Evolutionary conservation across 2,329 filamentous ascomycete species (phyloP), one percentile per base, ranked within the genome.

Genomic region (Amylocarpus encephaloides): DNA sequence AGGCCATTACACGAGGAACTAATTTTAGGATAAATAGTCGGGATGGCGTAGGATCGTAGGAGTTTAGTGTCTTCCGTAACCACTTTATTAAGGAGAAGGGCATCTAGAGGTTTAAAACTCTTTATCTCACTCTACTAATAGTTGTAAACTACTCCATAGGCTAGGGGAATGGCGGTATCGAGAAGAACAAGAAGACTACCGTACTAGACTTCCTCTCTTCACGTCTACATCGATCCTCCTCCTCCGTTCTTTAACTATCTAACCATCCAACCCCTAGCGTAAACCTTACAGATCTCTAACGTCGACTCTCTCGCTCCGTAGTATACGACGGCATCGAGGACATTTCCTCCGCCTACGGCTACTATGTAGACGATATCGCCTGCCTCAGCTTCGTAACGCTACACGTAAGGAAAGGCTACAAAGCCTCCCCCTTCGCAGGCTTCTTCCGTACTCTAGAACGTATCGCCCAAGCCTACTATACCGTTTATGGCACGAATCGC

Each of bases 11-110:
- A 26, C 42, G 43, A 12, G 42, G 48, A 15, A 40, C 36, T 35
- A 43, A 46, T 33, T 36, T 50, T 36, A 36, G 48, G 12, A 50
- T 50, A 43, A 26, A 46, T 29, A 43, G 48, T n/a, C 34, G 46
- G 16, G 43, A 18, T 12, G 15, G 38, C 18, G 30, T 32, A 9
- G 29, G 34, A n/a, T 41, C 18, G 16, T 50, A 43, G 43, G 43
- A 50, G 29, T 46, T 50, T 34, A 46, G 12, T 30, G 48, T 50
- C 11, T 50, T 50, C 22, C 35, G 43, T 6, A 50, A 46, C 30
- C 16, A 34, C 9, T 50, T 46, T 30, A 26, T 50, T 7, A 50
- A 46, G n/a, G 48, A 46, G 18, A 46, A 50, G 13, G 43, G 38
- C 2, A 6, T 50, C 12, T 50, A 36, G 48, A 50, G 46, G 15